A percentile compares a stretch with the other conserved stretches of the same genome.
Evolutionary conservation across 192 early-diverging fungal genomes (phyloP).

Genomic region (Geranomyces variabilis): DNA sequence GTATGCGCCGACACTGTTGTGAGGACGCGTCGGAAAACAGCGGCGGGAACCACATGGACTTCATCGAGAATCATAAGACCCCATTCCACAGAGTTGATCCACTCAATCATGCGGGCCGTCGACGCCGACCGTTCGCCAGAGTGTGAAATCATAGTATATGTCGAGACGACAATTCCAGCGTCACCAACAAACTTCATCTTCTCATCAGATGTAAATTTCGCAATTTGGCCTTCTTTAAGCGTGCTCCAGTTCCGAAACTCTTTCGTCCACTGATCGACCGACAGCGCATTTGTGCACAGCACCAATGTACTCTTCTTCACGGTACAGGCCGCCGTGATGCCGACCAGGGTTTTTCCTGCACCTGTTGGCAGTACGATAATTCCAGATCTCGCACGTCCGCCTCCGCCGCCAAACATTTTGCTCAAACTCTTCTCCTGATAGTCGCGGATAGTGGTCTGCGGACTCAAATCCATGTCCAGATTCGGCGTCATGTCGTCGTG

Average conservation of each 20-base stretch:
- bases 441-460: conserved; percentile 93
- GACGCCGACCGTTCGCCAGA: conserved; percentile 89
- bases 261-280: conserved; percentile 98
- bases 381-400: conserved; percentile 80
- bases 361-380: conserved; percentile 98
- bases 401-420: conserved; percentile 99
- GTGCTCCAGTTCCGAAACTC: conserved; percentile 97
- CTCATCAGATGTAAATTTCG: conserved; percentile 91
- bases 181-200: conserved; percentile 91
- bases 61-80: conserved; percentile 94
- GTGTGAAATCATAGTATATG: conserved; percentile 98
- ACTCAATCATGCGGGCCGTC: conserved; percentile 92
- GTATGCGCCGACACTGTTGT: conserved; percentile 91
- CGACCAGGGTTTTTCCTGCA: conserved; percentile 98
- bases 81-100: conserved; percentile 88
- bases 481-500: conserved; percentile 76
- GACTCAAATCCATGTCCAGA: conserved; percentile 87
- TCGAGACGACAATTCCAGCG: conserved; percentile 95
- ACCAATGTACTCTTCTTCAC: conserved; percentile 96
- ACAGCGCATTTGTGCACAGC: conserved; percentile 87
- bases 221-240: conserved; percentile 91
- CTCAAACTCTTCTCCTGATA: conserved; percentile 96
- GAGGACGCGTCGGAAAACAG: conserved; percentile 93
- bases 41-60: conserved; percentile 98
- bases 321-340: conserved; percentile 98